These are phyloP conservation scores for Colletotrichum sojae DNA, from an alignment of 2,329 filamentous ascomycete species.

Conservation along the genomic window DNA sequence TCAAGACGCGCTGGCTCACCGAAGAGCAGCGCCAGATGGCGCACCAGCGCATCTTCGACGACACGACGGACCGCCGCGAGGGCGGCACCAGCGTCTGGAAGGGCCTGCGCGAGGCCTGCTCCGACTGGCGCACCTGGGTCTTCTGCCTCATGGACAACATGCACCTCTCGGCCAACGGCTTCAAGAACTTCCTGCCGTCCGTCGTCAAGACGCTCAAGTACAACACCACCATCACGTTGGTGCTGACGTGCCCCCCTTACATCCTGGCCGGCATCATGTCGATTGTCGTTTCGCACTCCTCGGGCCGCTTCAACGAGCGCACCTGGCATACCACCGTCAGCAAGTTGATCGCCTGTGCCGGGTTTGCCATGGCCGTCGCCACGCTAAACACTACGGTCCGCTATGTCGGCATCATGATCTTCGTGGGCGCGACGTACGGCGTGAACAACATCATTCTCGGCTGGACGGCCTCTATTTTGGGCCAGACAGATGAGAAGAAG, in stretches of 20 bases:
- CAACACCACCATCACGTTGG: conserved; percentile 59
- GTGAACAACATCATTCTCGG: conserved; percentile 62
- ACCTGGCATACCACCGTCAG: conserved; percentile 62
- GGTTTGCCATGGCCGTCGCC: conserved; percentile 37
- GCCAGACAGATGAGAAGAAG: conserved; percentile 63
- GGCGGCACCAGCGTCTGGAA: conserved; percentile 54
- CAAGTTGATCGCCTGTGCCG: conserved; percentile 56
- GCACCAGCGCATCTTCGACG: conserved; percentile 49
- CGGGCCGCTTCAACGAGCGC: conserved; percentile 61
- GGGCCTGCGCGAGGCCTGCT: conserved; percentile 59
- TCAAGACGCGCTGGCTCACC: conserved; percentile 54
- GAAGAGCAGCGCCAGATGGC: conserved; percentile 58
- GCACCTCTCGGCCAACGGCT: conserved; percentile 63
- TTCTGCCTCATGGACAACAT: conserved; percentile 66
- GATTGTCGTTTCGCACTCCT: conserved; percentile 55
- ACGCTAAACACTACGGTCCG: conserved; percentile 41
- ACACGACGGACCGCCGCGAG: conserved; percentile 52
- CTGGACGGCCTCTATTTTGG: conserved; percentile 57
- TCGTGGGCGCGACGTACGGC: conserved; percentile 53
- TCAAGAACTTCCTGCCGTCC: conserved; percentile 53
- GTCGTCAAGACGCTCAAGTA: conserved; percentile 60
- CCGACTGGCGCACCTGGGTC: conserved; percentile 63
- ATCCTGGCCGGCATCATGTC: conserved; percentile 55
- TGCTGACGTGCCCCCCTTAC: conserved; percentile 63
- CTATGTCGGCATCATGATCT: conserved; percentile 51